Evolutionary conservation across 306 rosid genomes (phyloP).

Genomic region (Vigna hirtella): DNA sequence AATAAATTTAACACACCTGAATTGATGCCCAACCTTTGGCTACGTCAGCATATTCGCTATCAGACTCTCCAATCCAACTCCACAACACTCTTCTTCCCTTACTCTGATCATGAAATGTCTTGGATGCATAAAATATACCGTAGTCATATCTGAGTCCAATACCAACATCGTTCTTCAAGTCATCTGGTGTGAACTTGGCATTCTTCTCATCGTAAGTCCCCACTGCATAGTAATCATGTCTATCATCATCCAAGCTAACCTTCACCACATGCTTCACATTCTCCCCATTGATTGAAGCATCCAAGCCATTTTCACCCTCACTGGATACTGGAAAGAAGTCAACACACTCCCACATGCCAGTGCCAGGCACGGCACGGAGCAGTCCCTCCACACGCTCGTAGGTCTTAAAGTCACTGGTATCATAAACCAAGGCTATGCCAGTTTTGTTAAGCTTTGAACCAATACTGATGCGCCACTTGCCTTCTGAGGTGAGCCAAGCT

Average conservation of each 20-base stretch:
- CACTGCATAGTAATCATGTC: slow-evolving; percentile 79
- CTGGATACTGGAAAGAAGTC: slow-evolving; percentile 77
- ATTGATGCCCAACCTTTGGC: slow-evolving; percentile 91
- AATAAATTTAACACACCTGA: slow-evolving; percentile 53
- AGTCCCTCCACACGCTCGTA: slow-evolving; percentile 58
- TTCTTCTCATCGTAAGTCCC: slow-evolving; percentile 74
- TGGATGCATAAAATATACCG: slow-evolving; percentile 85
- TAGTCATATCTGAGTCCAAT: slow-evolving; percentile 81
- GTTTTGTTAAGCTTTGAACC: slow-evolving; percentile 78
- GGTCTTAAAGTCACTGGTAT: slow-evolving; percentile 69
- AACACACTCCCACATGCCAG: slow-evolving; percentile 97
- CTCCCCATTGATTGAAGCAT: slow-evolving; percentile 62
- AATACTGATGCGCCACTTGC: slow-evolving; percentile 74
- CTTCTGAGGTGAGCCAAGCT: slow-evolving; percentile 80
- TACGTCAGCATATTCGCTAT: slow-evolving; percentile 81
- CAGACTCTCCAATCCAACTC: slow-evolving; percentile 93
- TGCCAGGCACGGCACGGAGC: slow-evolving; percentile 66
- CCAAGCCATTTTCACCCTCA: slow-evolving; percentile 53
- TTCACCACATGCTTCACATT: slow-evolving; percentile 78
- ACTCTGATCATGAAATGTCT: slow-evolving; percentile 70
- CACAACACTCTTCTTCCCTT: slow-evolving; percentile 79
- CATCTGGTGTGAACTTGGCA: slow-evolving; percentile 63
- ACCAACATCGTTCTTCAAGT: slow-evolving; percentile 68
- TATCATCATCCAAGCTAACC: slow-evolving; percentile 77
- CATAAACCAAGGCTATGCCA: slow-evolving; percentile 75